phyloP scores from a whole-genome alignment of 306 rosid species.

The Canavalia gladiata region DNA sequence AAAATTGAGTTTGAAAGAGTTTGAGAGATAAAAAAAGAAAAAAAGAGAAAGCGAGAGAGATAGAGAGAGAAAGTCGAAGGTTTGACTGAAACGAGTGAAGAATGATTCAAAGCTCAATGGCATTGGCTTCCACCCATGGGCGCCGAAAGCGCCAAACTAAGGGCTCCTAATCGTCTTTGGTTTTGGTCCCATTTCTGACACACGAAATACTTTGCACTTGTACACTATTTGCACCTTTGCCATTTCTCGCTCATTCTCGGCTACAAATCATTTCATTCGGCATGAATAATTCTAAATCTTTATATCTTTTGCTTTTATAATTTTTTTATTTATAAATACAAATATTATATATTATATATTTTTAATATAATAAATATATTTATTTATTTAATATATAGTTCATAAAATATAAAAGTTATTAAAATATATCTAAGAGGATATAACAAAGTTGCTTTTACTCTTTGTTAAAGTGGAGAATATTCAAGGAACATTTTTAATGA shows the following conservation, averaged over 20 bases:
- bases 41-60: conserved; percentile 24
- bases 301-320: no score
- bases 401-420: no score
- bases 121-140: conserved; percentile 46
- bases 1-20: conserved; percentile 24
- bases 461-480: no score
- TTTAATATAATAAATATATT: no score
- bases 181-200: conserved; percentile 19
- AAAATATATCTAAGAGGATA: no score
- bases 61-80: background rate
- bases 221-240: conserved; percentile 42
- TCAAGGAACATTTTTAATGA: no score
- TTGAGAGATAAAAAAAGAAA: conserved; percentile 27
- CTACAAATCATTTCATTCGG: no score
- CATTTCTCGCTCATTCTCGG: conserved; percentile 12
- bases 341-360: no score
- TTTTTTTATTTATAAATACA: no score
- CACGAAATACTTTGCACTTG: background rate
- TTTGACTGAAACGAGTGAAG: conserved; percentile 42
- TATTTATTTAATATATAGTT: no score
- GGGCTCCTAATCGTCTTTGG: conserved; percentile 41
- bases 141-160: conserved; percentile 71
- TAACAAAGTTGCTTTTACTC: no score
- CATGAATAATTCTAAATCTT: no score
- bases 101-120: conserved; percentile 51